Base-by-base conservation (phyloP, 2,329 filamentous ascomycete species). In the Cytospora schulzeri region DNA sequence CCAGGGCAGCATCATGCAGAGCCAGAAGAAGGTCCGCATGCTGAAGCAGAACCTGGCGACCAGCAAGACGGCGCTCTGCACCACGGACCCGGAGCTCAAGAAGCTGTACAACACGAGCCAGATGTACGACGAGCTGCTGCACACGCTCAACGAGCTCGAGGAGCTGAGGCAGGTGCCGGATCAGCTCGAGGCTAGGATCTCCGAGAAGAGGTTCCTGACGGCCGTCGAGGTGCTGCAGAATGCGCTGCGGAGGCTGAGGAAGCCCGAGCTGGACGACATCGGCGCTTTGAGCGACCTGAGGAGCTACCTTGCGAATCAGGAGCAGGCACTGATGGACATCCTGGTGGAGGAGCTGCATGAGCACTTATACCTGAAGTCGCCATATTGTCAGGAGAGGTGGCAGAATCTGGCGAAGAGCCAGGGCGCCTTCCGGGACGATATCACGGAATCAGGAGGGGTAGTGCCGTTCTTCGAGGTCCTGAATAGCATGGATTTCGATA, bases 321-420 rank as follows among this genome's bases (percentile, higher is more conserved):
- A 99, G 78, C 91, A 90, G 31, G 87, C 92, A 0, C 79, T 99
- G 68, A 94, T 94, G 73, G 95, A 99, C 73, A 98, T 98, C 60
- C 76, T 99, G 63, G 88, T 98, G n/a, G 95, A 99, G 75, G 95
- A 99, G 76, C 82, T 99, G 38, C 95, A 99, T 74, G 95, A 96
- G 74, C 95, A 99, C 77, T 83, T 99, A 4, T 99, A 99, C 74
- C 86, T 99, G 48, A 98, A 98, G 75, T 98, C 94, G 4, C 95
- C 94, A 0, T 99, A 99, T 74, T 98, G 94, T 73, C 93, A 97
- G 74, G 92, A 97, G 74, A 85, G 95, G 69, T 99, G 95, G 95
- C 96, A 96, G 76, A 86, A 85, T 65, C 86, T 96, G 66, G 84
- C 89, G 45, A 90, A 89, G 70, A 85, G 84, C 45, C 88, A 91